Conservation (phyloP, 148 eudicot species). For the Arbutus unedo region DNA sequence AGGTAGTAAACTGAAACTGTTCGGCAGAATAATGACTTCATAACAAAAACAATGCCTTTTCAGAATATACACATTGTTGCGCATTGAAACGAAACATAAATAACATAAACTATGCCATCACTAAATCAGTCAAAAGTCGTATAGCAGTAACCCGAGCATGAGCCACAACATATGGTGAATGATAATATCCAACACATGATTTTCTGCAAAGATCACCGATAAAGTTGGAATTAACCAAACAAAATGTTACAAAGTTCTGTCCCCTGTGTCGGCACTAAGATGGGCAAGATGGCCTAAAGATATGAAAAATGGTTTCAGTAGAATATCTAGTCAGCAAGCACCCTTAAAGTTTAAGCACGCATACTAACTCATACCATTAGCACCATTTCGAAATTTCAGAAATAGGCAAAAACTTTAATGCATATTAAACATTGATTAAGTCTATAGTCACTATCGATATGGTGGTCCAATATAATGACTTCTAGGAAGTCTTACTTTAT, state of each 20-base stretch:
- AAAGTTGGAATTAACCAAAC: neutral
- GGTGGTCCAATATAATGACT: neutral
- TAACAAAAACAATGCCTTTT: neutral
- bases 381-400: neutral
- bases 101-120: too few relatives aligned
- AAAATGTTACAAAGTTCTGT: neutral
- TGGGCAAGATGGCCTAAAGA: neutral
- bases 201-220: neutral
- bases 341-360: neutral
- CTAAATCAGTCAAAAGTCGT: neutral
- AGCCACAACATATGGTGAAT: neutral
- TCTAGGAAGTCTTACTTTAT: neutral
- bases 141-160: neutral
- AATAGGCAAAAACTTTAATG: neutral
- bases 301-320: neutral
- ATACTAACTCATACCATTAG: neutral
- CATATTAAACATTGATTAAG: neutral
- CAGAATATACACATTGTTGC: neutral
- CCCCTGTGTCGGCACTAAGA: neutral
- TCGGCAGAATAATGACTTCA: conserved; percentile 4
- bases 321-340: neutral
- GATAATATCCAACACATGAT: neutral
- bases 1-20: neutral
- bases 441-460: neutral
- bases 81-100: neutral